Base-by-base conservation (phyloP, 192 early-diverging fungal species). In the Irineochytrium annulatum region DNA sequence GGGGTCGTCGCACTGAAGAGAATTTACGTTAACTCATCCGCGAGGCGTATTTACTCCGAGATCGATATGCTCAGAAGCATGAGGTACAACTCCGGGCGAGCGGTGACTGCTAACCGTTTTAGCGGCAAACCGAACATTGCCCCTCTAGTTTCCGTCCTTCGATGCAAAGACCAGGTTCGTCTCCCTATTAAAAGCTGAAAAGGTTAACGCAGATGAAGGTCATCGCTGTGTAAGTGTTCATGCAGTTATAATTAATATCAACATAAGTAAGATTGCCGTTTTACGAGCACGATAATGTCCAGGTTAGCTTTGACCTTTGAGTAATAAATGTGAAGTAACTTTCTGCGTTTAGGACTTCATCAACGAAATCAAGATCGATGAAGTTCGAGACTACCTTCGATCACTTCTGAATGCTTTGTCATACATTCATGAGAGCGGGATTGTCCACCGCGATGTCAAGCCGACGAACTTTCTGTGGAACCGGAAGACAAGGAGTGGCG, bases 391-490 rank as follows among this genome's bases (percentile, higher is more conserved):
- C 63, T 97, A 97, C 67, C 74, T 97, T 53, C 71, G 77, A 6
- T 81, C 81, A 0, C 68, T 97, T 14, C 76, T 94, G 14, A 74
- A 72, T 6, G 93, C 85, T 0, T 74, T 96, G 3, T 72, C 70
- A n/a, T 76, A 85, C 51, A 69, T 92, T 3, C 93, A 96, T 60
- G 41, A 55, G 4, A 68, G 79, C 30, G 74, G 75, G 8, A 89
- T 94, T 45, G 80, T 98, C 39, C 95, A 98, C 57, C 76, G 94
- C 33, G 95, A 98, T 59, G 81, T 98, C 57, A 98, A 98, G 62
- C 95, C 95, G 2, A 86, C 84, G 44, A 98, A 98, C 59, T 98
- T 98, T 71, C 76, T 98, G n/a, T 98, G 87, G 67, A 80, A 89
- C 48, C 57, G 78, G 1, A 58, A 71, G n/a, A 63, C 67, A 13